A percentile compares a stretch with the other conserved stretches of the same genome.
Evolutionary conservation across 768 basidiomycete genomes (phyloP).

Genomic region (Pleurotus djamor): DNA sequence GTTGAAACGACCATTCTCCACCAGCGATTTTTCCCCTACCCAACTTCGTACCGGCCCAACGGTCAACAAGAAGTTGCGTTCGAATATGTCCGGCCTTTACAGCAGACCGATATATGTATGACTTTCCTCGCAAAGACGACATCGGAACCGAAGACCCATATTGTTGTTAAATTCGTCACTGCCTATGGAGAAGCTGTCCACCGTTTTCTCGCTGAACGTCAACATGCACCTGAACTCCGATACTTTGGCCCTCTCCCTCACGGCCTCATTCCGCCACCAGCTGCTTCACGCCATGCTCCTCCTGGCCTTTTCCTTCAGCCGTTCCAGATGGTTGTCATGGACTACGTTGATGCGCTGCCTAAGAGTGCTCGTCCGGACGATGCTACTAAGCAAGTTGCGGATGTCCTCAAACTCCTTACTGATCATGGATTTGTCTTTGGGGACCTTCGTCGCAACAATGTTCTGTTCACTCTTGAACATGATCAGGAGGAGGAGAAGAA

Average conservation of each 20-base stretch:
- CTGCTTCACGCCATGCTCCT: neutral
- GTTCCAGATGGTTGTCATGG: constrained; percentile 37
- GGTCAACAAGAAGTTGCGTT: constrained; percentile 10
- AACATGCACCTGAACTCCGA: constrained; percentile 25
- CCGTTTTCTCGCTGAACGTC: constrained; percentile 20
- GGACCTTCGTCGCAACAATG: too few species aligned
- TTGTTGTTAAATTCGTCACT: constrained; percentile 36
- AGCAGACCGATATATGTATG: constrained; percentile 14
- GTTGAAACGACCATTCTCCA: neutral
- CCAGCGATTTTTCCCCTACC: constrained; percentile 15
- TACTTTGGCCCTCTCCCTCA: constrained; percentile 21
- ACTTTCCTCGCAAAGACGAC: constrained; percentile 18
- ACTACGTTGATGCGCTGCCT: constrained; percentile 19
- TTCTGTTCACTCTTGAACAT: too few species aligned
- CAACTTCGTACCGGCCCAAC: neutral
- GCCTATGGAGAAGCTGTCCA: constrained; percentile 30
- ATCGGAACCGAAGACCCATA: neutral
- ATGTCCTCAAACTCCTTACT: too few species aligned
- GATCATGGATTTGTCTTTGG: too few species aligned
- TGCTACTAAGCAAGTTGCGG: too few species aligned
- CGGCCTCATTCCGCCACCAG: neutral
- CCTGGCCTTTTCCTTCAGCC: constrained; percentile 14
- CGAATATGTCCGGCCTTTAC: constrained; percentile 17
- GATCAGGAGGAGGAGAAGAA: too few species aligned
- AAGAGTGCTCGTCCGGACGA: too few species aligned